Percentiles rank a stretch among this genome's conserved stretches.
Conservation (phyloP, 495 filamentous ascomycete species). For the Penicillium parvum region DNA sequence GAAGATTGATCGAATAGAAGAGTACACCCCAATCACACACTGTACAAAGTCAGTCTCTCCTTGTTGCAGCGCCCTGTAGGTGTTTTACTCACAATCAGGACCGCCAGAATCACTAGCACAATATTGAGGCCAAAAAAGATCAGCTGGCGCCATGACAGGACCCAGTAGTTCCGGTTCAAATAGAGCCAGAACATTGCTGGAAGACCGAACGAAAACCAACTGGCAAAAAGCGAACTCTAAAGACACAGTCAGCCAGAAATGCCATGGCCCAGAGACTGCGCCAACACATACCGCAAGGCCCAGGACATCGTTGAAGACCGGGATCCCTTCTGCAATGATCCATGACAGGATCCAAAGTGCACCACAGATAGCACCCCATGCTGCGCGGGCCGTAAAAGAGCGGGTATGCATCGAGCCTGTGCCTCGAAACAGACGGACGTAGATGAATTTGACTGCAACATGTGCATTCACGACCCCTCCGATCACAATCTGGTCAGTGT, state of each 20-base stretch:
- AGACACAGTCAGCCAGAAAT: not conserved
- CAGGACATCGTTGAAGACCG: slow-evolving; percentile 60
- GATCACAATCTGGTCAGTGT: slow-evolving; percentile 33
- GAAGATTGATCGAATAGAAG: slow-evolving; percentile 28
- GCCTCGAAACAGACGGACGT: slow-evolving; percentile 49
- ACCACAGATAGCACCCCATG: slow-evolving; percentile 51
- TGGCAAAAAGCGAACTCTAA: slow-evolving; percentile 24
- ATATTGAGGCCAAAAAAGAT: slow-evolving; percentile 24
- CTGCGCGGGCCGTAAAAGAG: slow-evolving; percentile 32
- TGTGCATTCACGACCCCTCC: slow-evolving; percentile 61
- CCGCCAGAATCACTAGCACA: slow-evolving; percentile 19
- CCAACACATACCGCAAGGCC: slow-evolving; percentile 28
- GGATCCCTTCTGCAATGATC: slow-evolving; percentile 61
- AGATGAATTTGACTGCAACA: slow-evolving; percentile 53
- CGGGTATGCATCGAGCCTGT: slow-evolving; percentile 45
- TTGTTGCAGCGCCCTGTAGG: not conserved
- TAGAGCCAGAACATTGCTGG: slow-evolving; percentile 32
- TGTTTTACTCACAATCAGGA: slow-evolving; percentile 25
- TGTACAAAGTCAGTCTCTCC: slow-evolving; percentile 1
- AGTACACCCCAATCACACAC: slow-evolving; percentile 30
- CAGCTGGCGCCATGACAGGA: slow-evolving; percentile 15
- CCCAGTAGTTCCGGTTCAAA: slow-evolving; percentile 24
- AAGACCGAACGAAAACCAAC: slow-evolving; percentile 29
- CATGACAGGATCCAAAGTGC: slow-evolving; percentile 55
- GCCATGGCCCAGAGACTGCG: not conserved